Base-by-base conservation (phyloP, 208 protist genomes). In the Leishmania gerbilli region DNA sequence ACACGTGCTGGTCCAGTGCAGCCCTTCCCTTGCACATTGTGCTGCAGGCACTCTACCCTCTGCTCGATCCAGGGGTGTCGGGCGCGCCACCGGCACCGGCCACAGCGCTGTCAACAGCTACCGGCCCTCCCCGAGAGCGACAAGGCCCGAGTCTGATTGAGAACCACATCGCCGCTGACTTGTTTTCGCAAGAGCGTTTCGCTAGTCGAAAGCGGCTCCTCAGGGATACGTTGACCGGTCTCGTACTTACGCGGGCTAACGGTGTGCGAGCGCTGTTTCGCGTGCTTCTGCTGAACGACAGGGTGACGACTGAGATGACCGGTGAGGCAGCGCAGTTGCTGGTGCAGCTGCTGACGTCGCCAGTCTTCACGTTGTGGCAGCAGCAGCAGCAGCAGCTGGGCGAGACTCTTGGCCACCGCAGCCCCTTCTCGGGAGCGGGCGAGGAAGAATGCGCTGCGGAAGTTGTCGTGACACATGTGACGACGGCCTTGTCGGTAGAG, bases 211-310 rank as follows among this genome's bases (percentile, higher is more conserved):
- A 84, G 67, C 74, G 31, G 5, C 71, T 95, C 40, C 42, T 95
- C 24, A 78, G 79, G 0, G 74, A 68, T 6, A 69, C 92, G n/a
- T 80, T 97, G 62, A 93, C 86, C 51, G 92, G 91, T 9, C 51
- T 97, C 11, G 64, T 96, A 34, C 76, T 94, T 4, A 74, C 79
- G 13, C 74, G 86, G 34, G 8, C 15, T 6, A 74, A 86, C 47
- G 94, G 94, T 2, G 55, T 97, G 0, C 77, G 58, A n/a, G 84
- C 86, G 15, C 80, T 96, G 45, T 37, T 95, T 55, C 86, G 86
- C 19, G 88, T 91, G 3, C 74, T 97, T 5, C 67, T 97, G 42
- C 85, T 97, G 31, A 83, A 90, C 77, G 93, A 95, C 77, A 81
- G 88, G 37, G 83, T 97, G 2, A 74, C 79, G 24, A 60, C 79